A percentile compares a stretch with the other conserved stretches of the same genome.
These are phyloP conservation scores for Grigorovia jiainica DNA, from an alignment of 805 yeast genomes.

Conservation along the genomic window DNA sequence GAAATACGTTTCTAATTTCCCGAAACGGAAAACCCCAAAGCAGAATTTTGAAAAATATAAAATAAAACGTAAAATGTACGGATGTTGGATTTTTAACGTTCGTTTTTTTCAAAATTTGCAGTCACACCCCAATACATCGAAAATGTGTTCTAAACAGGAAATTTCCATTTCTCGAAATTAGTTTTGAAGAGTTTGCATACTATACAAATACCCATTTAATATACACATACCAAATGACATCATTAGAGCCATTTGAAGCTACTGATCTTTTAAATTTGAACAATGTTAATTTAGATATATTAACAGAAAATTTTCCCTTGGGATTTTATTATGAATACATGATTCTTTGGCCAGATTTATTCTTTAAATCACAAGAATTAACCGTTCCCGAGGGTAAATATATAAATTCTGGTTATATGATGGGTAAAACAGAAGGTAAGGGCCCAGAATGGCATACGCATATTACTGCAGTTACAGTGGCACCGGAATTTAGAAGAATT, in stretches of 20 bases:
- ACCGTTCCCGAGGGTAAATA: slow-evolving; percentile 26
- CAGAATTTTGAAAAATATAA: not conserved
- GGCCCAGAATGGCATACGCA: slow-evolving; percentile 90
- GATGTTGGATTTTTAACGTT: too few relatives aligned
- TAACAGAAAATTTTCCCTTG: slow-evolving; percentile 85
- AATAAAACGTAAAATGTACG: not conserved
- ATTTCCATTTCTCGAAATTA: too few relatives aligned
- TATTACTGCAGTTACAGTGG: slow-evolving; percentile 90
- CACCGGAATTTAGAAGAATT: slow-evolving; percentile 69
- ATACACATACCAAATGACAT: slow-evolving; percentile 55
- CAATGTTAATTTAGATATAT: slow-evolving; percentile 71
- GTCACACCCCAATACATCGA: too few relatives aligned
- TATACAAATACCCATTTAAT: too few relatives aligned
- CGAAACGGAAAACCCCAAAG: not conserved
- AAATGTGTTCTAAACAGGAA: too few relatives aligned
- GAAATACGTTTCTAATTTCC: not conserved
- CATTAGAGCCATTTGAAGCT: slow-evolving; percentile 79
- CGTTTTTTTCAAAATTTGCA: too few relatives aligned
- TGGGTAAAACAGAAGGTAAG: slow-evolving; percentile 93
- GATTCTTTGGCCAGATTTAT: slow-evolving; percentile 77
- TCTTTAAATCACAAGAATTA: slow-evolving; percentile 61
- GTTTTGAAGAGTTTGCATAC: too few relatives aligned
- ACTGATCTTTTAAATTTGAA: slow-evolving; percentile 70
- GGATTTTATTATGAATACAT: slow-evolving; percentile 80
- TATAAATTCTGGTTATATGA: slow-evolving; percentile 59